Conservation (phyloP, 805 yeast species). For the Ogataea paraovalis region DNA sequence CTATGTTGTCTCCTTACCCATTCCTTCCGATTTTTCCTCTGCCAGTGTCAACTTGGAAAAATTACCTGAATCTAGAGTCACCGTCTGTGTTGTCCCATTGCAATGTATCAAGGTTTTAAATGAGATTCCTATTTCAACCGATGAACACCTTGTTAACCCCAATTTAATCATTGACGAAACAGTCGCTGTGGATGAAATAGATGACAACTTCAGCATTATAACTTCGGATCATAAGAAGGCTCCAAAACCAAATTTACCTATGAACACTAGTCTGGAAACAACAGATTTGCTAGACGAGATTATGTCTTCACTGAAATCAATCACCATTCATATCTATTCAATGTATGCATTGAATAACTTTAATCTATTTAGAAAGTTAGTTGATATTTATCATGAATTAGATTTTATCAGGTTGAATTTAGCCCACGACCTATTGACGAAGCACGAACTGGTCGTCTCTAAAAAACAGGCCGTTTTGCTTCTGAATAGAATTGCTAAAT, state of each 20-base stretch:
- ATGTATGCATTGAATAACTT: conserved; percentile 70
- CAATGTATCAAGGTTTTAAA: conserved; percentile 45
- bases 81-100: conserved; percentile 59
- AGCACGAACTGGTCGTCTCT: conserved; percentile 46
- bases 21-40: conserved; percentile 64
- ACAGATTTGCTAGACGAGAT: conserved; percentile 52
- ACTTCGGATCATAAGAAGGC: conserved; percentile 6
- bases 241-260: conserved; percentile 53
- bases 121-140: conserved; percentile 25
- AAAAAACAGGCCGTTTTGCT: conserved; percentile 49
- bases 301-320: conserved; percentile 49
- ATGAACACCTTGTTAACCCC: not conserved
- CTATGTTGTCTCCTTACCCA: conserved; percentile 62
- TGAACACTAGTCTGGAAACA: conserved; percentile 38
- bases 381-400: conserved; percentile 48
- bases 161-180: conserved; percentile 9
- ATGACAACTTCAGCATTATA: conserved; percentile 3
- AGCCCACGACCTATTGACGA: conserved; percentile 46
- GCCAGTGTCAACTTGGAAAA: conserved; percentile 59
- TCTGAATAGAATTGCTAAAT: conserved; percentile 57
- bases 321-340: conserved; percentile 63
- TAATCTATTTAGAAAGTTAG: conserved; percentile 53
- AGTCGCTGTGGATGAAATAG: conserved; percentile 9
- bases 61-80: conserved; percentile 52
- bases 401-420: conserved; percentile 57